Conservation (phyloP, 2,329 filamentous ascomycete species). For the Cordyceps fumosorosea region DNA sequence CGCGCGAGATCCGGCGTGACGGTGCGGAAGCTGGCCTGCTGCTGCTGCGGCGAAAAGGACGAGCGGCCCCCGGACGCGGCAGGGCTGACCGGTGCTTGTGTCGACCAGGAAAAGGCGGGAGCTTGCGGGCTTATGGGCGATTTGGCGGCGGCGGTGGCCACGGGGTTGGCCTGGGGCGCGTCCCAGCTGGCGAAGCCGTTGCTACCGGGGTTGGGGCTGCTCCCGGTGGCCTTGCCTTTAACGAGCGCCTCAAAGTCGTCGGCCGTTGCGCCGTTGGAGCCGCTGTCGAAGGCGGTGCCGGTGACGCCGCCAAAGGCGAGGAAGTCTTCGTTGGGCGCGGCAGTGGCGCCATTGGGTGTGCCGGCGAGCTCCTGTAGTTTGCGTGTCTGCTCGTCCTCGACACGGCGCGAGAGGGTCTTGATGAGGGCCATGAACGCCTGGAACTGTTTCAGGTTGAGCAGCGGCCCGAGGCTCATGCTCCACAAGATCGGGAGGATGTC, state of each 20-base stretch:
- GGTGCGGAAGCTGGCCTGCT: constrained; percentile 40
- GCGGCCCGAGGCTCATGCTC: constrained; percentile 83
- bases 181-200: constrained; percentile 46
- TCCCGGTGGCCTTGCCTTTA: constrained; percentile 51
- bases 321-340: constrained; percentile 56
- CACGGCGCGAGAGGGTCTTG: constrained; percentile 67
- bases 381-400: constrained; percentile 82
- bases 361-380: constrained; percentile 81
- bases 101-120: constrained; percentile 59
- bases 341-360: constrained; percentile 42
- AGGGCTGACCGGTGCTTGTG: constrained; percentile 39
- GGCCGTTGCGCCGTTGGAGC: constrained; percentile 48
- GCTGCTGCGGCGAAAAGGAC: constrained; percentile 19
- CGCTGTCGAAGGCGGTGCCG: constrained; percentile 48
- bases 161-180: constrained; percentile 23
- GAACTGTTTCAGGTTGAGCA: constrained; percentile 84
- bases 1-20: constrained; percentile 52
- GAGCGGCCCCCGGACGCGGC: constrained; percentile 17
- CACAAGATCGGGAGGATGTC: constrained; percentile 87
- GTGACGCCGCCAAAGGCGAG: constrained; percentile 64
- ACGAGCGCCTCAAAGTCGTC: constrained; percentile 87
- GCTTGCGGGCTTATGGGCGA: constrained; percentile 33
- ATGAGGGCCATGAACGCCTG: constrained; percentile 86
- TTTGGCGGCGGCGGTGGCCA: constrained; percentile 24
- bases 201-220: constrained; percentile 25